Base-by-base conservation (phyloP, 2,329 filamentous ascomycete species). In the Penicillium hesseltinei region DNA sequence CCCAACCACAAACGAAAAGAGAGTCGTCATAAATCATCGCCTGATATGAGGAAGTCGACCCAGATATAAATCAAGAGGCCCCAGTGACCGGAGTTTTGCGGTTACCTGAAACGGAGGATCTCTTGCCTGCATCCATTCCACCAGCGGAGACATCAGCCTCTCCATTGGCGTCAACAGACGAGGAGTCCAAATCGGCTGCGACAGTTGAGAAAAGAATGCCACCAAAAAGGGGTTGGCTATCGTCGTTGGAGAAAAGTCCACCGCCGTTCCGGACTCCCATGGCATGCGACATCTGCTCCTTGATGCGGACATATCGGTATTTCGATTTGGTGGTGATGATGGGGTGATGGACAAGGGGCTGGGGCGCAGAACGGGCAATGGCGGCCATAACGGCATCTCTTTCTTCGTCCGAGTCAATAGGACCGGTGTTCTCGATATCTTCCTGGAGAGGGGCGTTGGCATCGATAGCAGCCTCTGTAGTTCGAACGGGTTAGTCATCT, bases 321-420 rank as follows among this genome's bases (percentile, higher is more conserved):
- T 85, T 86, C 27, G 75, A 74, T 51, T 74, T 73, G 5, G 75
- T 78, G 4, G 75, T 74, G 51, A 85, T 79, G 36, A 80, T 72
- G 2, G 77, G 77, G 49, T 90, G 86, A 8, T 87, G 85, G 29
- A 91, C 83, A 5, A 96, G 78, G 0, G 93, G 92, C 61, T 88
- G 86, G 0, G 93, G 92, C 43, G 86, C 87, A 77, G 90, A 91
- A 53, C 86, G 85, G 25, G 86, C 81, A 53, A 93, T 73, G 17
- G 90, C 90, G 33, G 84, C 81, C 91, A 97, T 96, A 51, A 97
- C 90, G 0, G 88, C 83, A 48, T 92, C 88, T 50, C 91, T 91
- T 75, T 99, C 94, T 78, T 97, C 94, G 71, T 99, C 94, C 2
- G 90, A 94, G 73, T 99, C 94, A 38, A 99, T 85, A 1, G 91